Base-by-base conservation (phyloP, 371 early-diverging fungal species). In the Mortierella sp. region DNA sequence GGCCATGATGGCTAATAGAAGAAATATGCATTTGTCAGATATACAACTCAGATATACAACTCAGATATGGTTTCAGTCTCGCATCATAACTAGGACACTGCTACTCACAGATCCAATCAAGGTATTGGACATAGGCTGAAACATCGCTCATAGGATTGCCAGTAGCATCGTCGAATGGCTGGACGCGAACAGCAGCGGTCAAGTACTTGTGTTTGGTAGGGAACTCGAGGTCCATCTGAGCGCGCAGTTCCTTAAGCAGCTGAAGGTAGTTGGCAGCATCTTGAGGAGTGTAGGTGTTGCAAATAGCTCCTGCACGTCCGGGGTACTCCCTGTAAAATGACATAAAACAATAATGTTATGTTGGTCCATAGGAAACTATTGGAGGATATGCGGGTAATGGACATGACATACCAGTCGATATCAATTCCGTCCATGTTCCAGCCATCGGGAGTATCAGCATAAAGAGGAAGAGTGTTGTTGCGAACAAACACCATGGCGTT, bases 251-350 rank as follows among this genome's bases (percentile, higher is more conserved):
- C 24, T 91, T 83, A 1, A 95, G 78, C 24, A 90, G 74, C 5
- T 66, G 55, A 18, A 90, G 79, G 59, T 89, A 87, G 67, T 90
- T 91, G 60, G 87, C 84, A 10, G 92, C 84, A 69, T 88, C 89
- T 20, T 86, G 61, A 60, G 72, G 72, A 35, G 78, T 72, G 58
- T 85, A 70, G n/a, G 86, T 84, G 74, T 93, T 94, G 77, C 93
- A 92, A 12, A 86, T 85, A 24, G 91, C 88, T 0, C 88, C 94
- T 60, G 87, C 84, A 5, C 87, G 85, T 24, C 88, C 92, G 28
- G 94, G 93, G 61, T 90, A 94, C 75, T 94, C 94, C 94, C 92
- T 92, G 75, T 90, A 8, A 1, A 59, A 30, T 26, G 12, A 11
- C 40, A 51, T n/a, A 8, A 16, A n/a, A 14, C 18, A n/a, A 51